Evolutionary conservation across 805 yeast species (phyloP), one percentile per base, ranked within the genome.

Genomic region (Scheffersomyces coipomensis): DNA sequence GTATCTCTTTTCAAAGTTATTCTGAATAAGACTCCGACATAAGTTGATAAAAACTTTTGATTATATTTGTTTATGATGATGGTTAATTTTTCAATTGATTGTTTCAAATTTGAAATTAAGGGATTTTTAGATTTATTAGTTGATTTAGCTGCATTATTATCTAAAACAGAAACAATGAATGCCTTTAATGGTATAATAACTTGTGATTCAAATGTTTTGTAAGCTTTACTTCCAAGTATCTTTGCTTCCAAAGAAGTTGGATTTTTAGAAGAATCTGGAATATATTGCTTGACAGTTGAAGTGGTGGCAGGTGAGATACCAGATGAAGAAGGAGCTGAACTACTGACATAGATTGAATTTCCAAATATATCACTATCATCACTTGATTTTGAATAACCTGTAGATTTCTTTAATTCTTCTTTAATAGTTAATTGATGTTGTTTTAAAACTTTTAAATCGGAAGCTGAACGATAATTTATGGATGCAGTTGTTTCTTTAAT

Each of bases 1-100:
- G 88, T 76, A 46, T 82, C 88, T 49, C 78, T 62, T 37, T 64
- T 59, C 21, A 72, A 40, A 0, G 76, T 62, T 2, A 55, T 57
- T 23, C 73, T 49, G 48, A 76, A 53, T 9, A 52, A 47, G 2
- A 49, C 26, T 13, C 78, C 79, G 1, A 61, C 15, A 8, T 48
- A 44, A 0, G 73, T 56, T 8, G 58, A 42, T 30, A 66, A 50
- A 37, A 72, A 64, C 25, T 43, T 52, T 2, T 48, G 43, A 23
- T 49, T 45, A 36, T 55, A 55, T n/a, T 35, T 37, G 11, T 39
- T 34, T 31, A 46, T 50, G 9, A 40, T 33, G 5, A 24, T 22
- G 2, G 22, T 21, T 2, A 29, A 18, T 10, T 40, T 29, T 18
- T 39, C 35, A 23, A 39, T 13, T 4, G 23, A 5, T 22, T 23